phyloP scores from a whole-genome alignment of 768 basidiomycete species.

The Tylopilus plumbeoviolaceoides region DNA sequence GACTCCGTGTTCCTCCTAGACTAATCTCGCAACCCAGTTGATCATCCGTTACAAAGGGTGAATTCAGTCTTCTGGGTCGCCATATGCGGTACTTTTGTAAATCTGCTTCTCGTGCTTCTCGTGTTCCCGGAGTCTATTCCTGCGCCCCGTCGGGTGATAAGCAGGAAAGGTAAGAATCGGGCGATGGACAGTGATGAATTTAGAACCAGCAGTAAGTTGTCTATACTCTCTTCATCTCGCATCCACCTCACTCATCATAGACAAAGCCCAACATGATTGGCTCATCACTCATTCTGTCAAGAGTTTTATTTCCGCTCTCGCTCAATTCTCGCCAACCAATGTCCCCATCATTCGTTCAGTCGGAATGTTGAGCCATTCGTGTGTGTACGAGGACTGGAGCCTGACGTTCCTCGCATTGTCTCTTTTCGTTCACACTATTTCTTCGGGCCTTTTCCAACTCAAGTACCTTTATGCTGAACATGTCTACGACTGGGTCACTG shows the following conservation, averaged over 20 bases:
- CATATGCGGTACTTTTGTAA: conserved; percentile 40
- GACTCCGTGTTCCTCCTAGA: conserved; percentile 1
- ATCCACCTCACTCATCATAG: background rate
- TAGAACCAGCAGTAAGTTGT: conserved; percentile 9
- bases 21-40: conserved; percentile 13
- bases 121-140: conserved; percentile 56
- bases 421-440: conserved; percentile 60
- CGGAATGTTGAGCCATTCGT: conserved; percentile 60
- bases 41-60: conserved; percentile 36
- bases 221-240: background rate
- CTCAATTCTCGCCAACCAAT: conserved; percentile 61
- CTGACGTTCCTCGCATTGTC: conserved; percentile 63
- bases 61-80: conserved; percentile 54
- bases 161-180: conserved; percentile 31
- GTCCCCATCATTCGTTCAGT: conserved; percentile 38
- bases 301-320: conserved; percentile 59
- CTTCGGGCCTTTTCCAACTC: conserved; percentile 67
- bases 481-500: conserved; percentile 63
- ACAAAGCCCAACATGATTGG: conserved; percentile 7
- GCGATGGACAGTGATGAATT: conserved; percentile 12
- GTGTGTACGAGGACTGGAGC: conserved; percentile 63
- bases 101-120: conserved; percentile 56
- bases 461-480: conserved; percentile 80
- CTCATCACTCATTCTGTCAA: conserved; percentile 28
- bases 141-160: conserved; percentile 24